These are phyloP conservation scores for Thermothielavioides terrestris DNA, from an alignment of 495 filamentous ascomycete species.

Conservation along the genomic window DNA sequence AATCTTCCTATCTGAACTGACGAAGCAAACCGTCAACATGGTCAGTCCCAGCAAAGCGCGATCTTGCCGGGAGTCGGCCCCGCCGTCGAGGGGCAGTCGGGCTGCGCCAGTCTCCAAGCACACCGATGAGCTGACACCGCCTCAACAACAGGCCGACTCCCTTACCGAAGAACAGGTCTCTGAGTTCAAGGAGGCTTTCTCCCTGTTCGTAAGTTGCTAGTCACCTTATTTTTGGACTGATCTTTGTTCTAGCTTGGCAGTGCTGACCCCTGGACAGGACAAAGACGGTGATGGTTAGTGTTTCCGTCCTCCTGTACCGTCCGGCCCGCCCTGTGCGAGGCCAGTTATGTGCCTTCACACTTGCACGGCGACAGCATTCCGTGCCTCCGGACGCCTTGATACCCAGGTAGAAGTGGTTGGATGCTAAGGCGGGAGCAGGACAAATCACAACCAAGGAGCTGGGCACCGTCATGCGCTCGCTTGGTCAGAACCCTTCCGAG, in stretches of 20 bases:
- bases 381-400: background rate
- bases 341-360: constrained; percentile 1
- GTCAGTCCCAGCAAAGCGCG: constrained; percentile 1
- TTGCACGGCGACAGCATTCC: background rate
- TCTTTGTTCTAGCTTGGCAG: background rate
- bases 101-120: background rate
- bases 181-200: constrained; percentile 99
- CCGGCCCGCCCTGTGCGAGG: background rate
- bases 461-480: constrained; percentile 98
- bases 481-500: constrained; percentile 98
- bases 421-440: constrained; percentile 45
- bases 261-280: constrained; percentile 54
- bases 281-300: constrained; percentile 99
- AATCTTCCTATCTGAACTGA: background rate
- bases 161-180: constrained; percentile 99
- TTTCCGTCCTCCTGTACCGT: background rate
- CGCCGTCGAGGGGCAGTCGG: constrained; percentile 21
- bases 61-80: constrained; percentile 11
- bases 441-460: constrained; percentile 99
- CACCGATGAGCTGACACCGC: constrained; percentile 18
- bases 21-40: constrained; percentile 5
- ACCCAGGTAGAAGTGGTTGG: background rate
- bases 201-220: constrained; percentile 80
- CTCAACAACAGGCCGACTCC: constrained; percentile 61
- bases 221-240: background rate